Conservation (phyloP, 2,329 filamentous ascomycete species). For the Talaromyces amestolkiae region DNA sequence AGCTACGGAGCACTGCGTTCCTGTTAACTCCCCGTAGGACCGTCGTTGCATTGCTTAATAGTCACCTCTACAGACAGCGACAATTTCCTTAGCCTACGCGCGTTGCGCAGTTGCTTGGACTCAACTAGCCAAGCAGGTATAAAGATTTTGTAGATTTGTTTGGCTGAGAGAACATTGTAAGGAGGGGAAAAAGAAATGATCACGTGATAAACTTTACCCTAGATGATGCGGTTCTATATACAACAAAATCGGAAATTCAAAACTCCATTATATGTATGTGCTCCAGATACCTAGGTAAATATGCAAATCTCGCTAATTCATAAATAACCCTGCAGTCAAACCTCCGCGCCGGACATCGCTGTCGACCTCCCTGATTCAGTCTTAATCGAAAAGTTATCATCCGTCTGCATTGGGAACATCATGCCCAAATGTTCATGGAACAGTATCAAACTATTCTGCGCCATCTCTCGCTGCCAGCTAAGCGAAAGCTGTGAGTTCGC, state of each 20-base stretch:
- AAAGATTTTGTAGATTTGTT: not conserved
- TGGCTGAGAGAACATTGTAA: not conserved
- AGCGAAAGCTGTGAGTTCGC: not conserved
- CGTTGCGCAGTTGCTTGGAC: not conserved
- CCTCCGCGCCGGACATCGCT: not conserved
- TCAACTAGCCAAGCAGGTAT: not conserved
- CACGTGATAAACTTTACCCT: slow-evolving; percentile 5
- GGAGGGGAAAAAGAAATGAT: not conserved
- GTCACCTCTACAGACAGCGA: not conserved
- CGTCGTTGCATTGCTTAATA: not conserved
- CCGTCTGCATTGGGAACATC: not conserved
- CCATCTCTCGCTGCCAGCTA: not conserved
- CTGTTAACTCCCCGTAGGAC: slow-evolving; percentile 5
- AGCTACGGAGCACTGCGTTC: not conserved
- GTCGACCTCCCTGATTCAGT: not conserved
- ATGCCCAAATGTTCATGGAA: not conserved
- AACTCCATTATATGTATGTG: not conserved
- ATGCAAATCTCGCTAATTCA: not conserved
- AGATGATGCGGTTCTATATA: not conserved
- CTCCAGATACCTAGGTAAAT: not conserved
- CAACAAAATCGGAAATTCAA: not conserved
- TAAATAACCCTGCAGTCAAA: not conserved
- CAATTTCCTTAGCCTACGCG: not conserved
- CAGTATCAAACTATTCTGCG: not conserved
- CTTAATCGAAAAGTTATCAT: not conserved